Evolutionary conservation across 371 early-diverging fungal species (phyloP).

Genomic region (Umbelopsis sp.): DNA sequence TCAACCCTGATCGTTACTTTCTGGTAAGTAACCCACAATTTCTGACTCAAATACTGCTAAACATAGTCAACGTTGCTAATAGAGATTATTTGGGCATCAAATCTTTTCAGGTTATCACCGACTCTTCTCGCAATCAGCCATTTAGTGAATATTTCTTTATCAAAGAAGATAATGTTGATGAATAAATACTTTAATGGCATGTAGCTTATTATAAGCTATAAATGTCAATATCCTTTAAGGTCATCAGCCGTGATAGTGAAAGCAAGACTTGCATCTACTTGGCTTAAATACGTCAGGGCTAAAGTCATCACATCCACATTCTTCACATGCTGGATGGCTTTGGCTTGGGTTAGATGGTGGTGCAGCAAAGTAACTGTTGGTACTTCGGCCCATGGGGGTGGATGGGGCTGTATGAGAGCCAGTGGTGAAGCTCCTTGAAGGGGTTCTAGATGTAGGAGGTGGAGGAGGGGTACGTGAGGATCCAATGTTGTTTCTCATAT

Average conservation of each 20-base stretch:
- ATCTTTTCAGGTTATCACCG: neutral
- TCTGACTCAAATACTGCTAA: too few species aligned
- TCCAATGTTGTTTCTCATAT: neutral
- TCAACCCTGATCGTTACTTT: neutral
- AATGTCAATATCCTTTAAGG: neutral
- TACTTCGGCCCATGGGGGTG: neutral
- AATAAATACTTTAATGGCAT: neutral
- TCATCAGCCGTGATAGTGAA: constrained; percentile 5
- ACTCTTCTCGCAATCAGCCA: neutral
- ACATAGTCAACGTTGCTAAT: too few species aligned
- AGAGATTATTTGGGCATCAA: too few species aligned
- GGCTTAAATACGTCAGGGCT: constrained; percentile 15
- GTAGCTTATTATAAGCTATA: neutral
- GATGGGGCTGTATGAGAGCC: constrained; percentile 11
- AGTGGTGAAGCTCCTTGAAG: constrained; percentile 12
- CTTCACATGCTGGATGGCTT: constrained; percentile 1
- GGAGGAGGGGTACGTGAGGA: constrained; percentile 16
- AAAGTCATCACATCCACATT: constrained; percentile 13
- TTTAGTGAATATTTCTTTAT: constrained; percentile 4
- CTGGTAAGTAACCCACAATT: neutral
- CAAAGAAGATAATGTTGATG: neutral
- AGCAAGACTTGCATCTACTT: constrained; percentile 12
- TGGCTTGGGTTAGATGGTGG: neutral
- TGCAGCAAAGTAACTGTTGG: constrained; percentile 1
- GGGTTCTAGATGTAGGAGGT: constrained; percentile 9